These are phyloP conservation scores for Vitis riparia DNA, from an alignment of 164 flowering plant species.

Conservation along the genomic window DNA sequence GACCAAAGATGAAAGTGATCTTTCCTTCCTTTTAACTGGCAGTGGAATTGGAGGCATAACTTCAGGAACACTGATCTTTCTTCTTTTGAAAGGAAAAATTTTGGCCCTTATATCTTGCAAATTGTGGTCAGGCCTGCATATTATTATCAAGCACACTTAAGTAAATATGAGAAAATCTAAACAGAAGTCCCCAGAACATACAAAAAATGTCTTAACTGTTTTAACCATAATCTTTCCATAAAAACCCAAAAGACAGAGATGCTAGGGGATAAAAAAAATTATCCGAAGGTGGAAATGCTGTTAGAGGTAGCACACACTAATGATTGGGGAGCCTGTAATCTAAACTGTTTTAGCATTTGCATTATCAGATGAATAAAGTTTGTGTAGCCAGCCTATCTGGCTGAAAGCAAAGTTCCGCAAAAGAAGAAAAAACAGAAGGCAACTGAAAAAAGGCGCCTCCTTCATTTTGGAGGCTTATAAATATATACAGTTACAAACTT, in stretches of 20 bases:
- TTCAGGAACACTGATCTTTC: conserved; percentile 65
- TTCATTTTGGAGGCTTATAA: too few relatives aligned
- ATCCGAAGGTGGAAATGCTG: too few relatives aligned
- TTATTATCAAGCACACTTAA: not conserved
- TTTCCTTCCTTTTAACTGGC: conserved; percentile 79
- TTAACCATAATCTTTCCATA: not conserved
- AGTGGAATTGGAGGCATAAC: conserved; percentile 45
- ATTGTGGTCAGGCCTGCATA: conserved; percentile 86
- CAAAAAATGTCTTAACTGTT: not conserved
- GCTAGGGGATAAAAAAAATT: not conserved
- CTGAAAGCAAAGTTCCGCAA: too few relatives aligned
- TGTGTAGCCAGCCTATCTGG: too few relatives aligned
- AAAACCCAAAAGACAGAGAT: not conserved
- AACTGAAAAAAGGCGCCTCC: too few relatives aligned
- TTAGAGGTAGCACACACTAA: too few relatives aligned
- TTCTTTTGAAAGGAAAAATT: conserved; percentile 73
- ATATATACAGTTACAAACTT: too few relatives aligned
- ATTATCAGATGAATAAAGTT: too few relatives aligned
- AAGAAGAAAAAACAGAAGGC: too few relatives aligned
- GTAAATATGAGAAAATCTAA: not conserved
- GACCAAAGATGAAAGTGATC: conserved; percentile 69
- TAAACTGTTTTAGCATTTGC: too few relatives aligned
- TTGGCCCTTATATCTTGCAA: conserved; percentile 84
- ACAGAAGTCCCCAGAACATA: not conserved
- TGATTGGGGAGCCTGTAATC: too few relatives aligned